Conservation (phyloP, 257 asterid species). For the Nicotiana paniculata region DNA sequence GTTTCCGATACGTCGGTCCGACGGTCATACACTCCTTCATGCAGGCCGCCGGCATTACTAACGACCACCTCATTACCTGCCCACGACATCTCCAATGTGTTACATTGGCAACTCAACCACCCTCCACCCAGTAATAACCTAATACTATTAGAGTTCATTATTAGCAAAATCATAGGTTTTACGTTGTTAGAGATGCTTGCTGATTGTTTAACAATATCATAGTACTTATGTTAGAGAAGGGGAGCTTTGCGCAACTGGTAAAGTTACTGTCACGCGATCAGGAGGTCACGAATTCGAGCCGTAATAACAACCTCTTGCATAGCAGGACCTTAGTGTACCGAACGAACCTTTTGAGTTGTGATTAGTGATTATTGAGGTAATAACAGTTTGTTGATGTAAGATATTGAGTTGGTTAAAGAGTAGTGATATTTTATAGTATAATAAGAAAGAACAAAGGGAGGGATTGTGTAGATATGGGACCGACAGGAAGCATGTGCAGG, state of each 20-base stretch:
- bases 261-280: no score
- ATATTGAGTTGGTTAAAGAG: conserved; percentile 10
- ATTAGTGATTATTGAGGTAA: background rate
- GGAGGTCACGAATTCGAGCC: no score
- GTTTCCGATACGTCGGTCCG: conserved; percentile 72
- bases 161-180: background rate
- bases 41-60: conserved; percentile 87
- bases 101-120: conserved; percentile 17
- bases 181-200: background rate
- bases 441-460: conserved; percentile 8
- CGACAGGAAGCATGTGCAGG: conserved; percentile 37
- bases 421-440: background rate
- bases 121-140: conserved; percentile 7
- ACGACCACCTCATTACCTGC: conserved; percentile 70
- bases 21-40: conserved; percentile 75
- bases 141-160: background rate
- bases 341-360: no score
- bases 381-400: conserved; percentile 8
- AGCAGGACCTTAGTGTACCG: no score
- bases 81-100: conserved; percentile 44
- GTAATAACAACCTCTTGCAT: no score
- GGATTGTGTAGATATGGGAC: conserved; percentile 14
- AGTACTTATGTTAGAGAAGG: no score
- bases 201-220: conserved; percentile 12
- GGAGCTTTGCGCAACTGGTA: no score